Evolutionary conservation across 2,329 filamentous ascomycete genomes (phyloP).

Genomic region (Fusarium equiseti): DNA sequence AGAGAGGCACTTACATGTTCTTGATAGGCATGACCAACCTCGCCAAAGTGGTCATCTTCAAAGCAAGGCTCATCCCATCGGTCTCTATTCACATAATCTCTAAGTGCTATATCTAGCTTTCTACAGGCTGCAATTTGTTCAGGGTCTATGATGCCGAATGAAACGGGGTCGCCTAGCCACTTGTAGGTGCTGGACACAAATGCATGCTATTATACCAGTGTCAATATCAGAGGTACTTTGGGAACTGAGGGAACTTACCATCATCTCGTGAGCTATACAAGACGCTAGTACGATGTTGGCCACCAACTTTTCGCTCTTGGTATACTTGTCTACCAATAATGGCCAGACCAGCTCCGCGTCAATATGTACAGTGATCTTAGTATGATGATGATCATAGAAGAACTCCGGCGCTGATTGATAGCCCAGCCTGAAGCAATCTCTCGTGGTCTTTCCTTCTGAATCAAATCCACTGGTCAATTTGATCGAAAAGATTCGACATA

Average conservation of each 20-base stretch:
- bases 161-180: constrained; percentile 36
- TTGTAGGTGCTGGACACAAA: constrained; percentile 10
- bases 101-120: constrained; percentile 16
- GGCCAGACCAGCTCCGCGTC: constrained; percentile 44
- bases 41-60: constrained; percentile 39
- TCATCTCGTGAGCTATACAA: constrained; percentile 48
- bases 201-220: constrained; percentile 35
- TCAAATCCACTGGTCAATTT: constrained; percentile 32
- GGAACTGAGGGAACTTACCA: constrained; percentile 38
- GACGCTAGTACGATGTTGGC: constrained; percentile 35
- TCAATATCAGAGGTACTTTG: constrained; percentile 5
- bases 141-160: constrained; percentile 24
- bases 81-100: not conserved
- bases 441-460: not conserved
- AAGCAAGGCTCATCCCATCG: constrained; percentile 41
- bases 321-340: constrained; percentile 41
- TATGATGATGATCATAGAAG: no score
- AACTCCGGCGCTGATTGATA: not conserved
- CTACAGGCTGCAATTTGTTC: constrained; percentile 22
- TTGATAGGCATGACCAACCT: constrained; percentile 46
- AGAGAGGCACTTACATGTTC: constrained; percentile 16
- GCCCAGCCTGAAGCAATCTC: not conserved
- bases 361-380: constrained; percentile 17
- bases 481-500: constrained; percentile 17
- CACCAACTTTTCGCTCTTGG: constrained; percentile 45